Evolutionary conservation across 345 rosid genomes (phyloP), one percentile per base, ranked within the genome.

Genomic region (Gossypium thurberi): DNA sequence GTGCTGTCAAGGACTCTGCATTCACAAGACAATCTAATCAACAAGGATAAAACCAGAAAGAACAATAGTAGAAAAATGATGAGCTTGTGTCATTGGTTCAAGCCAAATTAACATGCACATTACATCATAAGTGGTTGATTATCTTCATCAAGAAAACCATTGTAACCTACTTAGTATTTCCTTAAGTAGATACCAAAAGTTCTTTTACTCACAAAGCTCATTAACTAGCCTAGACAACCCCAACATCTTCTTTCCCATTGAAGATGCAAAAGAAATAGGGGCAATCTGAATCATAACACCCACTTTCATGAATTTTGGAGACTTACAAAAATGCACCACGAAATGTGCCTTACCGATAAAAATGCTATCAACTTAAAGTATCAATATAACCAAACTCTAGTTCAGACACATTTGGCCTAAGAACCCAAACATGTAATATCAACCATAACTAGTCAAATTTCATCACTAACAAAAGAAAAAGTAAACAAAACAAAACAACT

Each of bases 1-100:
- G 81, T 18, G 97, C 93, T 53, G 93, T 82, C 75, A 90, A 87
- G 43, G 97, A 90, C 73, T 89, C 98, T 93, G 85, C 81, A 84
- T 7, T 69, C 70, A 75, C 47, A 81, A 67, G 67, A 81, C 17
- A 33, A 51, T 10, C 47, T 52, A 51, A 17, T 48, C 71, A 67
- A 3, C 56, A 67, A 67, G 40, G 37, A n/a, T 40, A 63, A n/a
- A 63, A 42, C 50, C 26, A 63, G 8, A 63, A 40, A 63, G 26
- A 63, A 40, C 7, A 8, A 40, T 40, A 63, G 68, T 10, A 44
- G 48, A 44, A 40, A 63, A 37, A 63, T 10, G 13, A 37, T n/a
- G 15, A 3, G 25, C 50, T 46, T 2, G 12, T 3, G n/a, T 63
- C 3, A 1, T 10, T n/a, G 14, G 42, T 40, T 63, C 2, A 5